Conservation (phyloP, 2,329 filamentous ascomycete genomes). For the Pseudogymnoascus sp. region DNA sequence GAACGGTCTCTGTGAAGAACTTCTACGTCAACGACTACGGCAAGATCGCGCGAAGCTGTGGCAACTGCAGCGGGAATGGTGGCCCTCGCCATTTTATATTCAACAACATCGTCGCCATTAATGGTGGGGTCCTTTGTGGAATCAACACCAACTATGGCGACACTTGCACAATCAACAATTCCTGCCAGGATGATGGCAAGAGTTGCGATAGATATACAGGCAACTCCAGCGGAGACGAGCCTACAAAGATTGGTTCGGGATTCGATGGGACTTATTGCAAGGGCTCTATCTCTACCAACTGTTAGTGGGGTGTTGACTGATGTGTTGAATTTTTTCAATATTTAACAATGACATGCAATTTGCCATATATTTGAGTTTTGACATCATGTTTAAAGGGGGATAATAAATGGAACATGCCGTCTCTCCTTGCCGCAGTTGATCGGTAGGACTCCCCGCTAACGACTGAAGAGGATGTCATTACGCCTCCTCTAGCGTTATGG, state of each 20-base stretch:
- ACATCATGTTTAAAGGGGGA: not conserved
- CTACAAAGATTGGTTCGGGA: conserved; percentile 30
- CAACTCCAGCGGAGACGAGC: conserved; percentile 30
- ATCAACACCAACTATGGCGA: conserved; percentile 46
- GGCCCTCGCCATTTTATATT: conserved; percentile 37
- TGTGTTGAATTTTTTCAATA: not conserved
- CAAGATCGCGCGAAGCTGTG: conserved; percentile 42
- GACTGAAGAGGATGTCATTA: too few species aligned
- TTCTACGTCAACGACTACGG: conserved; percentile 37
- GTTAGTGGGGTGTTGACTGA: not conserved
- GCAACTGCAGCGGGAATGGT: conserved; percentile 36
- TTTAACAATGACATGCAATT: not conserved
- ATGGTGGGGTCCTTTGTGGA: conserved; percentile 36
- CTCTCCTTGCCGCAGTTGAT: too few species aligned
- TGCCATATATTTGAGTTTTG: not conserved
- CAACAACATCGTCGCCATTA: conserved; percentile 33
- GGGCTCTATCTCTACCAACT: conserved; percentile 15
- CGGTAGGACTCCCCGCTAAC: too few species aligned
- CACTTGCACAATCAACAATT: conserved; percentile 35
- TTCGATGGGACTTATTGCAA: conserved; percentile 30
- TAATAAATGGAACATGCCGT: not conserved
- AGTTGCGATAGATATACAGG: conserved; percentile 28
- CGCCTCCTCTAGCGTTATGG: not conserved
- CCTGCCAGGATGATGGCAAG: conserved; percentile 24
- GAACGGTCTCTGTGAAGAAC: conserved; percentile 26